Percentiles rank a stretch among this genome's conserved stretches.
These are phyloP conservation scores for Rhynchospora breviuscula DNA, from an alignment of 176 grass and related monocot species.

Conservation along the genomic window DNA sequence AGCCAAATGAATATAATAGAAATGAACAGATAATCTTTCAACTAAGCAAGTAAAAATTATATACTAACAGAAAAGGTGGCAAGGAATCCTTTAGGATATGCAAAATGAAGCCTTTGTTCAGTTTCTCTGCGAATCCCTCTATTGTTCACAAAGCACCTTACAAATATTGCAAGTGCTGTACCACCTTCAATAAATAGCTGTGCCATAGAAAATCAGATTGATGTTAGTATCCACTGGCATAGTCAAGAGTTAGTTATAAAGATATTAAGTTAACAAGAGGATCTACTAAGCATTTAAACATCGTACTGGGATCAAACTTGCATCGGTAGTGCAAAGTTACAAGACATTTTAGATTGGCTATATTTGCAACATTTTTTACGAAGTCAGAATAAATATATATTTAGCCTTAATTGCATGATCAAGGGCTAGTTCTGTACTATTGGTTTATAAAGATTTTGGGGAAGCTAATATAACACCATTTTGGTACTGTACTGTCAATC, in stretches of 20 bases:
- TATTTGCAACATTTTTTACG: not conserved
- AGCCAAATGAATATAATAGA: constrained; percentile 5
- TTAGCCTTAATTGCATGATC: not conserved
- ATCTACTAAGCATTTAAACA: not conserved
- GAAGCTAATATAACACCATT: not conserved
- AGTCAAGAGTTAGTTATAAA: not conserved
- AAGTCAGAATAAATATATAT: not conserved
- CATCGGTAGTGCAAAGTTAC: not conserved
- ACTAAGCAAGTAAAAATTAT: not conserved
- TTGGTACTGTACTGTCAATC: not conserved
- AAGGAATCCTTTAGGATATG: constrained; percentile 82
- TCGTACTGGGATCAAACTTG: not conserved
- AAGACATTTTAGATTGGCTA: not conserved
- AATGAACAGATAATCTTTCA: constrained; percentile 16
- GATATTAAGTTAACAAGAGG: not conserved
- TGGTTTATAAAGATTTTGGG: not conserved
- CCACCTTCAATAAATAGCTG: constrained; percentile 80
- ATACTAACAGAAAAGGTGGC: constrained; percentile 64
- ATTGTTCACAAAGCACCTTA: constrained; percentile 63
- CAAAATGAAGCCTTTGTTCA: constrained; percentile 55
- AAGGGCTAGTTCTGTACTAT: not conserved
- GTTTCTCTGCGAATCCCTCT: constrained; percentile 58
- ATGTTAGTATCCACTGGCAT: constrained; percentile 4
- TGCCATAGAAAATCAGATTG: not conserved
- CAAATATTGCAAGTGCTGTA: constrained; percentile 62